A percentile compares a stretch with the other conserved stretches of the same genome.
These are phyloP conservation scores for Phytophthora podocarpi DNA, from an alignment of 352 stramenopile species.

Conservation along the genomic window DNA sequence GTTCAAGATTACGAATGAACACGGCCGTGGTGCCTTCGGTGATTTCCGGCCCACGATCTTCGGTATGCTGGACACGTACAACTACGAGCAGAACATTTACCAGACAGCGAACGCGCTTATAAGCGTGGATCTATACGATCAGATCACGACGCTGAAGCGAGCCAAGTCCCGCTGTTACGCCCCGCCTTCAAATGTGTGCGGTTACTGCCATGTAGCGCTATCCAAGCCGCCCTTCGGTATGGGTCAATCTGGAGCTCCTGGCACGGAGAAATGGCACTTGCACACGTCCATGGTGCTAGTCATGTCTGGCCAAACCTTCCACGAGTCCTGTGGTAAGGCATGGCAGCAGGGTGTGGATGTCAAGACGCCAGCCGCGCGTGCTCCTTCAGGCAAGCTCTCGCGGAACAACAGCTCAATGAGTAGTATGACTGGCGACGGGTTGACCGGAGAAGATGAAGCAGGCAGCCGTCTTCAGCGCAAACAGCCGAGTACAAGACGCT, in stretches of 20 bases:
- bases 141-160: slow-evolving; percentile 82
- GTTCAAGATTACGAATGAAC: slow-evolving; percentile 95
- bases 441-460: slow-evolving; percentile 54
- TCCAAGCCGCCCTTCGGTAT: slow-evolving; percentile 86
- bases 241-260: slow-evolving; percentile 65
- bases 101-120: slow-evolving; percentile 86
- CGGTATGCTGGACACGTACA: slow-evolving; percentile 94
- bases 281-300: slow-evolving; percentile 86
- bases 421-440: slow-evolving; percentile 33
- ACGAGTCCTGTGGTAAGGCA: slow-evolving; percentile 86
- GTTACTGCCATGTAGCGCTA: slow-evolving; percentile 84
- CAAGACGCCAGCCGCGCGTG: slow-evolving; percentile 43
- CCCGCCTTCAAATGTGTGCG: slow-evolving; percentile 73
- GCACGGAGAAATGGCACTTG: slow-evolving; percentile 84
- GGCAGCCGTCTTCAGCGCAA: slow-evolving; percentile 69
- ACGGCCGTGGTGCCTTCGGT: slow-evolving; percentile 92
- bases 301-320: slow-evolving; percentile 79
- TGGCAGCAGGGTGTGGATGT: slow-evolving; percentile 83
- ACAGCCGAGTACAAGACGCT: slow-evolving; percentile 79
- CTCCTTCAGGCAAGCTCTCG: slow-evolving; percentile 33
- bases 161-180: slow-evolving; percentile 76
- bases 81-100: slow-evolving; percentile 92
- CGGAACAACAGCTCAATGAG: slow-evolving; percentile 54
- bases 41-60: slow-evolving; percentile 95
- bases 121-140: slow-evolving; percentile 83